Conservation (phyloP, 2,329 filamentous ascomycete genomes). For the Exserohilum turcica region DNA sequence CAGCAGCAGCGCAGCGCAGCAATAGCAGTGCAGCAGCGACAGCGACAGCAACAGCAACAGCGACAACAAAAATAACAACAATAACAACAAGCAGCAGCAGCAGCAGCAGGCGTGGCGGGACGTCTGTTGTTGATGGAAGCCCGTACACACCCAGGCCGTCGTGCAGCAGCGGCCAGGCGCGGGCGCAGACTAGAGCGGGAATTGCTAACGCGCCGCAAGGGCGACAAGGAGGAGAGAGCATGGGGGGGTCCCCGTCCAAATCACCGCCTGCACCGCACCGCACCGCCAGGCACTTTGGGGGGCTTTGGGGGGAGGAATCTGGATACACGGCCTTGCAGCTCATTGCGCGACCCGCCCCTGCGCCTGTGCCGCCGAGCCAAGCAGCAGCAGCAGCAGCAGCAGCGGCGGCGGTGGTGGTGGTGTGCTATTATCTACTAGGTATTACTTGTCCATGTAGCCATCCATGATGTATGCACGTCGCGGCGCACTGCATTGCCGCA, state of each 20-base stretch:
- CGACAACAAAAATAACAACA: too few species aligned
- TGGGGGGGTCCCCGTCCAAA: slow-evolving; percentile 17
- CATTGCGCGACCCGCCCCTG: background rate
- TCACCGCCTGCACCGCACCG: too few species aligned
- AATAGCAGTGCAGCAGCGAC: too few species aligned
- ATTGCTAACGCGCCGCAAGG: slow-evolving; percentile 30
- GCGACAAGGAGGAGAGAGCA: slow-evolving; percentile 23
- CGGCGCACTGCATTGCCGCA: slow-evolving; percentile 11
- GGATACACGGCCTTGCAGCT: slow-evolving; percentile 7
- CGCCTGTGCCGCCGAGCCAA: too few species aligned
- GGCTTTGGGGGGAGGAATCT: too few species aligned
- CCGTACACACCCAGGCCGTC: slow-evolving; percentile 26
- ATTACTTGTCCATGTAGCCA: too few species aligned
- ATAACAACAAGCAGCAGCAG: background rate
- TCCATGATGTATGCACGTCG: too few species aligned
- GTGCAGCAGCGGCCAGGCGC: slow-evolving; percentile 32
- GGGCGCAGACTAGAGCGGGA: slow-evolving; percentile 32
- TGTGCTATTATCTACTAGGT: too few species aligned
- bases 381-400: too few species aligned
- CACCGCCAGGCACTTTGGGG: slow-evolving; percentile 29
- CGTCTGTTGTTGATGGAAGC: slow-evolving; percentile 11
- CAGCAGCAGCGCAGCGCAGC: slow-evolving; percentile 15
- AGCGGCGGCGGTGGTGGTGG: too few species aligned
- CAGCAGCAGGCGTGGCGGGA: slow-evolving; percentile 10
- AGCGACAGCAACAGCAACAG: too few species aligned